phyloP scores from a whole-genome alignment of 2,329 filamentous ascomycete genomes.

The Elsinoe batatas region DNA sequence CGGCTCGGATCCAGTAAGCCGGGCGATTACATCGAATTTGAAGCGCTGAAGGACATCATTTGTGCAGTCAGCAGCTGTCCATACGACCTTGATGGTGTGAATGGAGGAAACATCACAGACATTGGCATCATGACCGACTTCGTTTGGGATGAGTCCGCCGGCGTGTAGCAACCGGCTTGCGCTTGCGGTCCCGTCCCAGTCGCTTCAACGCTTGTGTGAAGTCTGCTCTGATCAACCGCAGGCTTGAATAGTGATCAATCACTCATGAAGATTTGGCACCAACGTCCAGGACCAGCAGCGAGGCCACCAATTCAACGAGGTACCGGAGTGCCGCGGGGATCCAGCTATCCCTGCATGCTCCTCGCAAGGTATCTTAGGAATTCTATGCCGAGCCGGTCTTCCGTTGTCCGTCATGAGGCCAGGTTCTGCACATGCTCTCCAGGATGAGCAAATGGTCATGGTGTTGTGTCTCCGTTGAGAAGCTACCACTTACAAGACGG shows the following conservation, averaged over 20 bases:
- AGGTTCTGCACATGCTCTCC: not conserved
- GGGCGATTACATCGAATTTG: constrained; percentile 32
- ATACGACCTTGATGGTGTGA: constrained; percentile 30
- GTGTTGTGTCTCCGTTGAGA: not conserved
- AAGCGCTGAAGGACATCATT: constrained; percentile 28
- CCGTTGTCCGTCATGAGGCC: not conserved
- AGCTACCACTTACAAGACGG: not conserved
- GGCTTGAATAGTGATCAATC: no score
- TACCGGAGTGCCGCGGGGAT: no score
- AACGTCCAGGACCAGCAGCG: no score
- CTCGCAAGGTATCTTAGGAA: no score
- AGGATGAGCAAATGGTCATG: not conserved
- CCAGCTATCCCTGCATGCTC: no score
- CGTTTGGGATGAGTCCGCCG: not conserved
- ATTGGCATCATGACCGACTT: constrained; percentile 27
- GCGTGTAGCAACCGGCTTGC: no score
- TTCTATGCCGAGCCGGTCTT: no score
- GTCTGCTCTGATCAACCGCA: no score
- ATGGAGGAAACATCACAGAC: constrained; percentile 31
- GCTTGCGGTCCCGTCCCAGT: no score
- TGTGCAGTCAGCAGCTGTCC: constrained; percentile 31
- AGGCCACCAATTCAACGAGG: no score
- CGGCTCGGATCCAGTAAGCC: constrained; percentile 28
- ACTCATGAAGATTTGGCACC: no score
- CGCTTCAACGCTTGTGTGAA: no score